phyloP scores from a whole-genome alignment of 2,329 filamentous ascomycete genomes.

The Colletotrichum sp. region DNA sequence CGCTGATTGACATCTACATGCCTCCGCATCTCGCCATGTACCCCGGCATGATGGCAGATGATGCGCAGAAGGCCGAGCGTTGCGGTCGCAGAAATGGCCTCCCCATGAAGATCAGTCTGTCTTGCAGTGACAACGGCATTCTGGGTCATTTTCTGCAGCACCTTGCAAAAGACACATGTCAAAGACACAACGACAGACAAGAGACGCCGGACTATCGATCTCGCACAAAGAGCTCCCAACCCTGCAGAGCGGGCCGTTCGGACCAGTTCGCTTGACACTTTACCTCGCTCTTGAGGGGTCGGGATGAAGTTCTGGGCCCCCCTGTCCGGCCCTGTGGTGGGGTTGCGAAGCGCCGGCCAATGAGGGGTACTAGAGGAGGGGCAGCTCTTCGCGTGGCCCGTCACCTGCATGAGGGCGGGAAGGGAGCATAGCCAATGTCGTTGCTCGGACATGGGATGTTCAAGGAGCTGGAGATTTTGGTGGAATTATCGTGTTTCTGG shows the following conservation, averaged over 20 bases:
- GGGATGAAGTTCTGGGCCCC: not conserved
- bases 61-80: not conserved
- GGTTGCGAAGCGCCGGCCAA: conserved; percentile 18
- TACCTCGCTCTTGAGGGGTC: not conserved
- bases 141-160: not conserved
- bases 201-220: not conserved
- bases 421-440: conserved; percentile 1
- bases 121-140: not conserved
- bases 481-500: not conserved
- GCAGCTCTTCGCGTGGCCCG: conserved; percentile 2
- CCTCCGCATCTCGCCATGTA: not conserved
- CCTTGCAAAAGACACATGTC: not conserved
- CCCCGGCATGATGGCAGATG: not conserved
- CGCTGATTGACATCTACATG: not conserved
- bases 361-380: not conserved
- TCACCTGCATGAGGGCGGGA: conserved; percentile 13
- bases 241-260: conserved; percentile 20
- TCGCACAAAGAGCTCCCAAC: not conserved
- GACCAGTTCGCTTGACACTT: not conserved
- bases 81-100: conserved; percentile 13
- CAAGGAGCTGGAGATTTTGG: not conserved
- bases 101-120: conserved; percentile 1
- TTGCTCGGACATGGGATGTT: conserved; percentile 1
- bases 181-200: not conserved
- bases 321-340: not conserved